These are phyloP conservation scores for Diddensiella caesifluorescens DNA, from an alignment of 805 yeast genomes.

Conservation along the genomic window DNA sequence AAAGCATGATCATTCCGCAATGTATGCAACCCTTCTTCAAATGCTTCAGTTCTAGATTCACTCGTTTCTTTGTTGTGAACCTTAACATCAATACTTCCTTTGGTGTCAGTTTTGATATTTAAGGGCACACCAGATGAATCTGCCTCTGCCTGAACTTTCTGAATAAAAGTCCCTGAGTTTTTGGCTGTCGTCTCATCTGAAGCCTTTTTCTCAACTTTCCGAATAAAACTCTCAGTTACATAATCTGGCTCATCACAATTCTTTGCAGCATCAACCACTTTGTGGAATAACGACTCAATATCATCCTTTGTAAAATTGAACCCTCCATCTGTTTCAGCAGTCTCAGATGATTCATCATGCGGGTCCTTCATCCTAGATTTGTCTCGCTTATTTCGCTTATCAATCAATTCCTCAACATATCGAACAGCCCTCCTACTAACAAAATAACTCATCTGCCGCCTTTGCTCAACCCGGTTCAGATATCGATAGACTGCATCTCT, in stretches of 20 bases:
- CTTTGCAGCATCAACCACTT: neutral
- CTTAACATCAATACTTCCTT: constrained; percentile 1
- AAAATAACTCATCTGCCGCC: constrained; percentile 41
- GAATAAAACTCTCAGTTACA: no score
- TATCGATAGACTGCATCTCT: constrained; percentile 62
- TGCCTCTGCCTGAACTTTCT: no score
- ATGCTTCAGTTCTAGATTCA: constrained; percentile 26
- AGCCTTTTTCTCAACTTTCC: no score
- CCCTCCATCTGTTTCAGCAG: constrained; percentile 8
- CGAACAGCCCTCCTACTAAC: constrained; percentile 45
- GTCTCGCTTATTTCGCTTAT: constrained; percentile 20
- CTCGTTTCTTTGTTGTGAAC: constrained; percentile 10
- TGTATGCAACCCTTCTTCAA: constrained; percentile 48
- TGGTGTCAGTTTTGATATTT: constrained; percentile 1
- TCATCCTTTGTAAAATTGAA: constrained; percentile 11
- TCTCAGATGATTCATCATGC: constrained; percentile 6
- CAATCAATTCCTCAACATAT: constrained; percentile 47
- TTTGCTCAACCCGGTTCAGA: constrained; percentile 43
- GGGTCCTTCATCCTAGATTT: neutral
- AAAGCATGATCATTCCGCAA: constrained; percentile 33
- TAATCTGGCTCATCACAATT: no score
- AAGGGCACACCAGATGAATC: neutral
- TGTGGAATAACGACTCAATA: constrained; percentile 9
- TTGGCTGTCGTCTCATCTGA: no score
- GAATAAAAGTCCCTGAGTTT: no score